A percentile compares a stretch with the other conserved stretches of the same genome.
Conservation (phyloP, 2,329 filamentous ascomycete genomes). For the Elsinoe australis region DNA sequence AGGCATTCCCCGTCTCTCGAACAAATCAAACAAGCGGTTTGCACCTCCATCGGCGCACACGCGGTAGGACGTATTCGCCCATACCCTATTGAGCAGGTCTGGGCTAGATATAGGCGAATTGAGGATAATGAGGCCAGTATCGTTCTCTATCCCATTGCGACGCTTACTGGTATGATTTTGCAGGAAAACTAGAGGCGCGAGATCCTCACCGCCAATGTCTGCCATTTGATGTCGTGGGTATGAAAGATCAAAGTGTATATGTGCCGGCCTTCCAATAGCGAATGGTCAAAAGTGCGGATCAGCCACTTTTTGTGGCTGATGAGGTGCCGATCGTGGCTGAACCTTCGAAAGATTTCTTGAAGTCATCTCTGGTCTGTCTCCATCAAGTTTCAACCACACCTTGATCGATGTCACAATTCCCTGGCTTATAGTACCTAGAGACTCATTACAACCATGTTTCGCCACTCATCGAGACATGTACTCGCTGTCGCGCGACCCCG, state of each 20-base stretch:
- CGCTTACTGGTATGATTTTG: background rate
- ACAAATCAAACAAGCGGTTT: slow-evolving; percentile 59
- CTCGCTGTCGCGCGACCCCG: slow-evolving; percentile 27
- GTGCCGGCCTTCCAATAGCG: no score
- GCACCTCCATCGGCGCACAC: slow-evolving; percentile 90
- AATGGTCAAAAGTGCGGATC: no score
- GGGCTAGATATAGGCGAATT: slow-evolving; percentile 52
- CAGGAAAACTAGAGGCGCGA: slow-evolving; percentile 16
- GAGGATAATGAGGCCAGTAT: slow-evolving; percentile 47
- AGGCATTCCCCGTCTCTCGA: slow-evolving; percentile 21
- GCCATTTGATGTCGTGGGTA: slow-evolving; percentile 1
- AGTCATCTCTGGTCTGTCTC: background rate
- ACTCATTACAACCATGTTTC: slow-evolving; percentile 42
- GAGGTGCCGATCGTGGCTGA: slow-evolving; percentile 4
- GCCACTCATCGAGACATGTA: slow-evolving; percentile 42
- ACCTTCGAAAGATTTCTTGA: slow-evolving; percentile 22
- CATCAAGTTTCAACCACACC: slow-evolving; percentile 13
- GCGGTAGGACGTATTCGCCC: slow-evolving; percentile 50
- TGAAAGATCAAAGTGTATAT: no score
- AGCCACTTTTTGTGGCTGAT: slow-evolving; percentile 8
- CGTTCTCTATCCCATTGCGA: slow-evolving; percentile 14
- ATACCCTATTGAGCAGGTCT: slow-evolving; percentile 44
- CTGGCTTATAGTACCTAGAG: slow-evolving; percentile 5
- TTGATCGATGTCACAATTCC: background rate
- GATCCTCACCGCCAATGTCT: background rate